Conservation (phyloP, 164 flowering plant species). For the Warburgia ugandensis region DNA sequence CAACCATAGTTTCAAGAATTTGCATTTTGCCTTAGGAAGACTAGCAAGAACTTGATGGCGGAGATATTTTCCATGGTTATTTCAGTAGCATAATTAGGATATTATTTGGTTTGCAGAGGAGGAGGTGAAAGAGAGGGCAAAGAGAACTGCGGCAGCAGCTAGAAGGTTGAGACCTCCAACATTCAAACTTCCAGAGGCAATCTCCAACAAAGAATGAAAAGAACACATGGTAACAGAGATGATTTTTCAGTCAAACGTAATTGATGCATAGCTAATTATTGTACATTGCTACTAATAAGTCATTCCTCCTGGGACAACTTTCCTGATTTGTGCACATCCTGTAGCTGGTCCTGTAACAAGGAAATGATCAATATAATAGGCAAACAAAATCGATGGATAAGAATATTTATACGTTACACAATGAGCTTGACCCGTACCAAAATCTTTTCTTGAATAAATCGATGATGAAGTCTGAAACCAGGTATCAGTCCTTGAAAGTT, state of each 20-base stretch:
- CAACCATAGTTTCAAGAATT: no score
- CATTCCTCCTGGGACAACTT: neutral
- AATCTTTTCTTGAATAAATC: no score
- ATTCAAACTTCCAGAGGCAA: slow-evolving; percentile 72
- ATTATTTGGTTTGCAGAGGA: slow-evolving; percentile 45
- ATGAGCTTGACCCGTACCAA: no score
- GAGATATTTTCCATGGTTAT: neutral
- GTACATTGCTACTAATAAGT: neutral
- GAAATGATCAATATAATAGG: no score
- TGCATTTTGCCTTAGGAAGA: slow-evolving; percentile 1
- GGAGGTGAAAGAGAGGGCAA: slow-evolving; percentile 71
- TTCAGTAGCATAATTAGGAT: slow-evolving; percentile 1
- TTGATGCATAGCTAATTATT: slow-evolving; percentile 13
- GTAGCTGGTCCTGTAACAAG: no score
- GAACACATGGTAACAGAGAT: slow-evolving; percentile 1
- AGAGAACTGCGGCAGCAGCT: slow-evolving; percentile 82
- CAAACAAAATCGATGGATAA: no score
- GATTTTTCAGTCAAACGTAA: slow-evolving; percentile 5
- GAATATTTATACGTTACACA: no score
- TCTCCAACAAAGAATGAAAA: slow-evolving; percentile 40
- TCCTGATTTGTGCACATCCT: neutral
- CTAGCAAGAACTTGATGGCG: neutral
- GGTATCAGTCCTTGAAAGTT: no score
- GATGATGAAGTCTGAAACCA: no score
- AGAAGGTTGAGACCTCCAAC: slow-evolving; percentile 90